Base-by-base conservation (phyloP, 192 early-diverging fungal genomes). In the Globomyces pollinis-pini region DNA sequence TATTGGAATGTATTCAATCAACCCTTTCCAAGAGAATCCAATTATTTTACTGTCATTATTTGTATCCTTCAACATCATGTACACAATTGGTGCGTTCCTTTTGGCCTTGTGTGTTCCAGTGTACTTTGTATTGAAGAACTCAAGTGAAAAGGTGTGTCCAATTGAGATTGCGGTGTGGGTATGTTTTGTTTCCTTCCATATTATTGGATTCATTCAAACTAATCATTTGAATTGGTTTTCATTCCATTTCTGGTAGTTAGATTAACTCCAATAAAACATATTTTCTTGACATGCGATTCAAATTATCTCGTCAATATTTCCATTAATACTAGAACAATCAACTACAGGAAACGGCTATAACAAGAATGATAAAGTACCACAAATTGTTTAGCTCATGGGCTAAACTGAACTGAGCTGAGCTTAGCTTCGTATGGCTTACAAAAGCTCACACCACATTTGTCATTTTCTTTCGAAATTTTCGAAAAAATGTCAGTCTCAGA, bases 231-330 rank as follows among this genome's bases (percentile, higher is more conserved):
- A 43, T 43, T 16, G 13, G 7, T 12, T 43, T 18, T 18, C 13
- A 16, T 43, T 43, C 16, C 7, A 18, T n/a, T 16, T 43, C 7
- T 43, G 41, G 41, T 43, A 43, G n/a, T n/a, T n/a, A n/a, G n/a
- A n/a, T n/a, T n/a, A n/a, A n/a, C n/a, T n/a, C n/a, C n/a, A n/a
- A n/a, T n/a, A n/a, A n/a, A n/a, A n/a, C n/a, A n/a, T n/a, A n/a
- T n/a, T n/a, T n/a, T n/a, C n/a, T n/a, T n/a, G n/a, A n/a, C n/a
- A n/a, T n/a, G n/a, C n/a, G n/a, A n/a, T n/a, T n/a, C n/a, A n/a
- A n/a, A n/a, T n/a, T 61, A 71, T 93, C 9, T 74, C 96, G 21
- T 76, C 84, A 52, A 98, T 98, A 93, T 98, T 94, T 58, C 94
- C 94, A n/a, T n/a, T n/a, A n/a, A n/a, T n/a, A n/a, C n/a, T n/a